phyloP scores from a whole-genome alignment of 331 rosid species.

The Quercus tomentella region DNA sequence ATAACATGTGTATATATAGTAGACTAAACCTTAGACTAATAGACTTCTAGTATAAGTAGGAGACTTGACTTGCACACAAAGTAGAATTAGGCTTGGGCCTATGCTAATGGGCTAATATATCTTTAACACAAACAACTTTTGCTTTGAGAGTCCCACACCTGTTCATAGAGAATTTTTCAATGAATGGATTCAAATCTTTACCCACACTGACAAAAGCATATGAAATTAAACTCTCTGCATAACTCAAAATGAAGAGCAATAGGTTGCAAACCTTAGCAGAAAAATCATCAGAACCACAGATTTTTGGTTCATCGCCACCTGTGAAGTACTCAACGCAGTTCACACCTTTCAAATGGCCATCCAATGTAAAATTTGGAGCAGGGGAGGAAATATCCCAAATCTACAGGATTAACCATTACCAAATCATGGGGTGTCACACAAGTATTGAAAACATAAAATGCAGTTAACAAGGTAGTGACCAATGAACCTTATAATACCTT shows the following conservation, averaged over 20 bases:
- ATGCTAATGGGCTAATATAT: too few species aligned
- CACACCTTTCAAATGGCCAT: constrained; percentile 75
- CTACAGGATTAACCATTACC: constrained; percentile 25
- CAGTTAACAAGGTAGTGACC: not conserved
- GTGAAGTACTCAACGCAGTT: constrained; percentile 71
- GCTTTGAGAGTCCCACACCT: constrained; percentile 82
- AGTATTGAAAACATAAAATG: not conserved
- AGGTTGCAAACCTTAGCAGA: constrained; percentile 53
- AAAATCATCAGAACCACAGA: constrained; percentile 84
- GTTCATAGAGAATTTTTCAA: not conserved
- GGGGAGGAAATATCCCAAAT: constrained; percentile 73
- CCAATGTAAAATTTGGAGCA: constrained; percentile 62
- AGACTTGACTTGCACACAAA: too few species aligned
- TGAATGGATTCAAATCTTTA: not conserved
- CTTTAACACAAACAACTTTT: constrained; percentile 46
- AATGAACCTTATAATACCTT: constrained; percentile 41
- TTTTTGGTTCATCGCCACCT: constrained; percentile 57
- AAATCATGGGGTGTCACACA: not conserved
- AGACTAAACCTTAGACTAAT: too few species aligned
- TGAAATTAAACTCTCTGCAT: not conserved
- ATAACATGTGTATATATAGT: too few species aligned
- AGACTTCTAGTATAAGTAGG: too few species aligned
- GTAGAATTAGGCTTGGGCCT: too few species aligned
- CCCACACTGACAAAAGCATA: not conserved
- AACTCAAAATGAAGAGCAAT: not conserved